These are phyloP conservation scores for Aspergillus leporis DNA, from an alignment of 495 filamentous ascomycete species.

Conservation along the genomic window DNA sequence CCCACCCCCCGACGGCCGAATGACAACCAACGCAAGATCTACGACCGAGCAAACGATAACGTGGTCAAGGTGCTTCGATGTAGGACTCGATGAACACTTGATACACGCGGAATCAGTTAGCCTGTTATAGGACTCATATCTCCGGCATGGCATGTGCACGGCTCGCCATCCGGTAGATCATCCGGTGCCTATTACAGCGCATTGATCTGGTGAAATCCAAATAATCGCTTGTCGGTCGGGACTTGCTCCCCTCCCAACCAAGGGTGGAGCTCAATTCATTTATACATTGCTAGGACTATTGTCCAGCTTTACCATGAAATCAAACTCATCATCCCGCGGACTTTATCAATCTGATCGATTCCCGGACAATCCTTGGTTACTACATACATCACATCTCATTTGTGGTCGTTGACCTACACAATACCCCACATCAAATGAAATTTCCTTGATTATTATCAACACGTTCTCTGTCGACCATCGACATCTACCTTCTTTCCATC, in stretches of 20 bases:
- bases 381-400: slow-evolving; percentile 3
- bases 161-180: slow-evolving; percentile 1
- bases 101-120: slow-evolving; percentile 11
- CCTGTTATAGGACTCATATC: slow-evolving; percentile 15
- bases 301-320: background rate
- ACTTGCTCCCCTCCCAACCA: background rate
- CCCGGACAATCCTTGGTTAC: background rate
- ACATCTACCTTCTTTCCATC: background rate
- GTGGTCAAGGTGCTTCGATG: slow-evolving; percentile 13
- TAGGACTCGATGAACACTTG: slow-evolving; percentile 10
- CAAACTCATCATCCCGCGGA: background rate
- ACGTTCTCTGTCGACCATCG: slow-evolving; percentile 7
- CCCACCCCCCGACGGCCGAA: background rate
- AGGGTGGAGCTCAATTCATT: background rate
- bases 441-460: slow-evolving; percentile 12
- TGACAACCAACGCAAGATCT: slow-evolving; percentile 5
- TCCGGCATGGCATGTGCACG: slow-evolving; percentile 10
- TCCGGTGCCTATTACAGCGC: background rate
- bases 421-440: slow-evolving; percentile 8
- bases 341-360: background rate
- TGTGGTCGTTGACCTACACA: background rate
- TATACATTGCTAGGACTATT: background rate
- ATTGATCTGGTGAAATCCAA: background rate
- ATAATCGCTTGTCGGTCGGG: background rate
- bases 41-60: slow-evolving; percentile 17